Evolutionary conservation across 306 rosid species (phyloP).

Genomic region (Trifolium subterraneum): DNA sequence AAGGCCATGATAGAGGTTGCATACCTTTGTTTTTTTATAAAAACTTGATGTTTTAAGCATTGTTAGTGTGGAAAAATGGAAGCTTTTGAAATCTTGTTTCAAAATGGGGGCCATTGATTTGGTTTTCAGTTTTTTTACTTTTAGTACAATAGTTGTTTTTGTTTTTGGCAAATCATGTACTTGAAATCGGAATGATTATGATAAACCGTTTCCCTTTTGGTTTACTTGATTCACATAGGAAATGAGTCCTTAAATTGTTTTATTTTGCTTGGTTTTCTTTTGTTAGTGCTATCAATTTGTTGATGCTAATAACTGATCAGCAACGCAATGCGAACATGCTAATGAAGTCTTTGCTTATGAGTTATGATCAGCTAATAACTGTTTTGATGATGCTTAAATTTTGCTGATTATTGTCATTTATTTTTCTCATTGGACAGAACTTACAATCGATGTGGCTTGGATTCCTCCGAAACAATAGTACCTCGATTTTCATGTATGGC

Average conservation of each 20-base stretch:
- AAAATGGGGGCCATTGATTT: conserved; percentile 32
- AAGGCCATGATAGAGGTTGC: neutral
- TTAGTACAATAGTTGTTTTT: conserved; percentile 21
- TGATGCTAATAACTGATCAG: neutral
- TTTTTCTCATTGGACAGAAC: conserved; percentile 41
- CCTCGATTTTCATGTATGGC: conserved; percentile 29
- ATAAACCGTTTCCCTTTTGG: conserved; percentile 3
- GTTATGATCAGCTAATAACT: conserved; percentile 1
- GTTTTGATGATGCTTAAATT: conserved; percentile 10
- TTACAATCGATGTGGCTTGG: conserved; percentile 44
- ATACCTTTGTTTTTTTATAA: neutral
- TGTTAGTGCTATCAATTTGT: conserved; percentile 21
- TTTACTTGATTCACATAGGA: conserved; percentile 24
- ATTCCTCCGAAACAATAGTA: conserved; percentile 25
- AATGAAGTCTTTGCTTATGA: conserved; percentile 21
- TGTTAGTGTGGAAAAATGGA: conserved; percentile 8
- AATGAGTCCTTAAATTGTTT: conserved; percentile 15
- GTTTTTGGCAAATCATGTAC: neutral
- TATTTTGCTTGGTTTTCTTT: conserved; percentile 14
- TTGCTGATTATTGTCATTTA: conserved; percentile 35
- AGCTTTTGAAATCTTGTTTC: conserved; percentile 26
- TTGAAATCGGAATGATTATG: conserved; percentile 23
- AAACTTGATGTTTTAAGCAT: neutral
- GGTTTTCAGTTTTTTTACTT: conserved; percentile 12
- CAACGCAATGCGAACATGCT: neutral